These are phyloP conservation scores for Rhizoclosmatium hyalinum DNA, from an alignment of 371 early-diverging fungal genomes.

Conservation along the genomic window DNA sequence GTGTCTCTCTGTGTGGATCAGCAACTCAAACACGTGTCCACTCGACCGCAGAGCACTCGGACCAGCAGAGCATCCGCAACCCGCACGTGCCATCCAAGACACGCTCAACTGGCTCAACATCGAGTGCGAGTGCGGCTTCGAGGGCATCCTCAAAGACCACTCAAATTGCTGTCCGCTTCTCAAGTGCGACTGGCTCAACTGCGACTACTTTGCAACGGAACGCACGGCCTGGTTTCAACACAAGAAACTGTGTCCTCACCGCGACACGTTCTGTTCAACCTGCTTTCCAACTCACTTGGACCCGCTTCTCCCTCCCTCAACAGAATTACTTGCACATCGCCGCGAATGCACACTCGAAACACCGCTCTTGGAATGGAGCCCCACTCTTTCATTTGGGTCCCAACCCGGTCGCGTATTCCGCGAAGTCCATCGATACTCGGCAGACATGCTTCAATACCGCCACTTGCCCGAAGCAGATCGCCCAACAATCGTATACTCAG, in stretches of 20 bases:
- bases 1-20: constrained; percentile 13
- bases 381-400: constrained; percentile 4
- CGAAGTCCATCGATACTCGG: not conserved
- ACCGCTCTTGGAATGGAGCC: constrained; percentile 20
- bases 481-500: constrained; percentile 16
- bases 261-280: constrained; percentile 6
- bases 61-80: not conserved
- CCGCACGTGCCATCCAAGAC: not conserved
- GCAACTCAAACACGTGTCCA: constrained; percentile 16
- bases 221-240: constrained; percentile 1
- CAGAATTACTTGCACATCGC: not conserved
- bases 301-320: not conserved
- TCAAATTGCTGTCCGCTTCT: constrained; percentile 13
- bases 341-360: constrained; percentile 4
- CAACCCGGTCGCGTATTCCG: constrained; percentile 2
- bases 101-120: not conserved
- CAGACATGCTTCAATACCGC: not conserved
- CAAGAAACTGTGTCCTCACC: not conserved
- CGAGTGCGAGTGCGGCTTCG: constrained; percentile 21
- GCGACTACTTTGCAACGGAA: constrained; percentile 1
- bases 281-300: constrained; percentile 1
- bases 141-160: not conserved
- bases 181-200: constrained; percentile 3
- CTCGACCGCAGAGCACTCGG: not conserved
- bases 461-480: constrained; percentile 7